These are phyloP conservation scores for Amphirosellinia nigrospora DNA, from an alignment of 495 filamentous ascomycete species.

Conservation along the genomic window DNA sequence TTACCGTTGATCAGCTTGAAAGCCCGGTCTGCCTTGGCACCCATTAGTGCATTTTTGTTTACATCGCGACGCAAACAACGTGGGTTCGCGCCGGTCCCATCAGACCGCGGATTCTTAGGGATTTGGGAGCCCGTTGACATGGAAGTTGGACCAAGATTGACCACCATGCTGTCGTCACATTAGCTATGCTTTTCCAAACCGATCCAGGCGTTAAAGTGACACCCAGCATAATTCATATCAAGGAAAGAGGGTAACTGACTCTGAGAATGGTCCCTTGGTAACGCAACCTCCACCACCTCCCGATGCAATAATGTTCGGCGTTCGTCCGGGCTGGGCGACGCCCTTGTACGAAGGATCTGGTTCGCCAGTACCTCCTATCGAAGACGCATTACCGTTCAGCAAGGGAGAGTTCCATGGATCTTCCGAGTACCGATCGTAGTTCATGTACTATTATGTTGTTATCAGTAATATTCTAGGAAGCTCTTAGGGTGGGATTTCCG, in stretches of 20 bases:
- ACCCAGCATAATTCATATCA: background rate
- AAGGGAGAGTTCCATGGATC: conserved; percentile 47
- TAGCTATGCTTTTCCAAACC: background rate
- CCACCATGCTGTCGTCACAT: conserved; percentile 43
- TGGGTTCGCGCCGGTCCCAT: conserved; percentile 45
- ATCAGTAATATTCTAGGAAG: background rate
- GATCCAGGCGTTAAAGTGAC: background rate
- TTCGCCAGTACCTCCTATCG: conserved; percentile 48
- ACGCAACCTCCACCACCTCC: conserved; percentile 68
- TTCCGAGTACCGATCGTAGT: conserved; percentile 49
- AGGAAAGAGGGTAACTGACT: conserved; percentile 34
- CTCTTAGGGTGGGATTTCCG: conserved; percentile 7
- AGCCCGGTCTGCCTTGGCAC: conserved; percentile 55
- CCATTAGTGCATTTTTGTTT: conserved; percentile 53
- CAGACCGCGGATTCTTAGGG: conserved; percentile 41
- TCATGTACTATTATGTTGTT: conserved; percentile 46
- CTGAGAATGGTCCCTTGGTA: conserved; percentile 61
- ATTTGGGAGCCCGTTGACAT: conserved; percentile 39
- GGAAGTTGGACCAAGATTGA: conserved; percentile 47
- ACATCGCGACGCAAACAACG: conserved; percentile 45
- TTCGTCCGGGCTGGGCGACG: conserved; percentile 34
- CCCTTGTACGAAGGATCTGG: conserved; percentile 45
- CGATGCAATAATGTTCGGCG: conserved; percentile 47
- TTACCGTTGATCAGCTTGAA: conserved; percentile 55
- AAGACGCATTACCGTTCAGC: conserved; percentile 50